Evolutionary conservation across 2,329 filamentous ascomycete genomes (phyloP).

Genomic region (Alternaria arbusti): DNA sequence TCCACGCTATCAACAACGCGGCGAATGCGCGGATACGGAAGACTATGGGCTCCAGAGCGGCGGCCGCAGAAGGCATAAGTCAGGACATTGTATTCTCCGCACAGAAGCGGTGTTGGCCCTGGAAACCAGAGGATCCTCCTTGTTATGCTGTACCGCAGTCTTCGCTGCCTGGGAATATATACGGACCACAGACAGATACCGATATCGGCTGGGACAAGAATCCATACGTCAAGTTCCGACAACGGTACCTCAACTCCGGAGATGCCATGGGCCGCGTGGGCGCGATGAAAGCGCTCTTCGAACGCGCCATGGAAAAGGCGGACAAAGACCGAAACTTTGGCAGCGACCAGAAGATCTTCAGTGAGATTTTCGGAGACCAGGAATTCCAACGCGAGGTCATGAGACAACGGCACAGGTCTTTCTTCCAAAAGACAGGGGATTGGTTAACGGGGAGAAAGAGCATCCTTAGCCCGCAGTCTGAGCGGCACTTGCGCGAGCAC

Average conservation of each 20-base stretch:
- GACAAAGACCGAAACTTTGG: neutral
- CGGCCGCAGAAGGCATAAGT: neutral
- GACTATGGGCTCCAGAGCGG: neutral
- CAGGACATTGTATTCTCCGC: neutral
- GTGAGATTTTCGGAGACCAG: neutral
- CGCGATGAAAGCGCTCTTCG: neutral
- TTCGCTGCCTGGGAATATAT: neutral
- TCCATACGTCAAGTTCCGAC: neutral
- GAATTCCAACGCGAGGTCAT: neutral
- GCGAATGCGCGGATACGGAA: neutral
- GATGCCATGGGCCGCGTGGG: slow-evolving; percentile 1
- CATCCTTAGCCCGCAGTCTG: neutral
- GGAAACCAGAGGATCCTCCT: neutral
- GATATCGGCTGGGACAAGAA: slow-evolving; percentile 1
- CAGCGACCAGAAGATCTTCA: slow-evolving; percentile 1
- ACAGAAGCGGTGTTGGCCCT: slow-evolving; percentile 1
- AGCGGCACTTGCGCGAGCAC: neutral
- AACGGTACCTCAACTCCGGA: slow-evolving; percentile 2
- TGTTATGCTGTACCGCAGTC: neutral
- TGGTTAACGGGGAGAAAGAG: neutral
- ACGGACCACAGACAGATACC: neutral
- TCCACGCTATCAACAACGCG: neutral
- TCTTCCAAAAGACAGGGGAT: neutral
- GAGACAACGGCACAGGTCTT: neutral
- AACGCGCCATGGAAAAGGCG: neutral